Evolutionary conservation across 371 early-diverging fungal species (phyloP).

Genomic region (Mucor racemosus): DNA sequence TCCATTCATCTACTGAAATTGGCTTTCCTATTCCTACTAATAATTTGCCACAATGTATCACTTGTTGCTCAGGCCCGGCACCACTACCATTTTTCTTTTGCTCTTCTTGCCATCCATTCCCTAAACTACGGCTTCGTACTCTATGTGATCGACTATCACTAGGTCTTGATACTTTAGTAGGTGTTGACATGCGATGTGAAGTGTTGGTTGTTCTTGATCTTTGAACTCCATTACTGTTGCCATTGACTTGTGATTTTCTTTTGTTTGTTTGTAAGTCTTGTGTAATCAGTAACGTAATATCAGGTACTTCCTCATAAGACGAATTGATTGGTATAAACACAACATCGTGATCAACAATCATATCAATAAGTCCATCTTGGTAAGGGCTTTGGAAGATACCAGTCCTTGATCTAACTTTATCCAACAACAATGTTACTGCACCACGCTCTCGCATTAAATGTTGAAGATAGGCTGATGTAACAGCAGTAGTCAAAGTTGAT

Average conservation of each 20-base stretch:
- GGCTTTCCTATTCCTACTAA: conserved; percentile 25
- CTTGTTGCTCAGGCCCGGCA: background rate
- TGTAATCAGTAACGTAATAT: conserved; percentile 23
- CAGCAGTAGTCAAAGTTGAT: conserved; percentile 27
- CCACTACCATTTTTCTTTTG: background rate
- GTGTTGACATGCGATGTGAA: conserved; percentile 29
- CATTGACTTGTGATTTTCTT: background rate
- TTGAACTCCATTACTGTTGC: background rate
- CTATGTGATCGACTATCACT: conserved; percentile 33
- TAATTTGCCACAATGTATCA: conserved; percentile 20
- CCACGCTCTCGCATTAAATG: conserved; percentile 29
- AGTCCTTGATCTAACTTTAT: conserved; percentile 33
- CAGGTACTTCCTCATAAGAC: conserved; percentile 36
- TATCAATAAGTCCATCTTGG: conserved; percentile 32
- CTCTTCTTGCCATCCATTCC: conserved; percentile 22
- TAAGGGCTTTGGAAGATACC: conserved; percentile 27
- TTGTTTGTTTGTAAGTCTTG: conserved; percentile 24
- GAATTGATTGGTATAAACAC: conserved; percentile 37
- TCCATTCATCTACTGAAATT: background rate
- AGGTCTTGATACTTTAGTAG: conserved; percentile 26
- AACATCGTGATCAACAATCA: conserved; percentile 24
- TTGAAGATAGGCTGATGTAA: conserved; percentile 34
- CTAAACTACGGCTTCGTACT: conserved; percentile 30
- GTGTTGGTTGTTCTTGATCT: conserved; percentile 7
- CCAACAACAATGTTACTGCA: conserved; percentile 30